These are phyloP conservation scores for Halophytophthora polymorphica DNA, from an alignment of 352 stramenopile genomes.

Conservation along the genomic window DNA sequence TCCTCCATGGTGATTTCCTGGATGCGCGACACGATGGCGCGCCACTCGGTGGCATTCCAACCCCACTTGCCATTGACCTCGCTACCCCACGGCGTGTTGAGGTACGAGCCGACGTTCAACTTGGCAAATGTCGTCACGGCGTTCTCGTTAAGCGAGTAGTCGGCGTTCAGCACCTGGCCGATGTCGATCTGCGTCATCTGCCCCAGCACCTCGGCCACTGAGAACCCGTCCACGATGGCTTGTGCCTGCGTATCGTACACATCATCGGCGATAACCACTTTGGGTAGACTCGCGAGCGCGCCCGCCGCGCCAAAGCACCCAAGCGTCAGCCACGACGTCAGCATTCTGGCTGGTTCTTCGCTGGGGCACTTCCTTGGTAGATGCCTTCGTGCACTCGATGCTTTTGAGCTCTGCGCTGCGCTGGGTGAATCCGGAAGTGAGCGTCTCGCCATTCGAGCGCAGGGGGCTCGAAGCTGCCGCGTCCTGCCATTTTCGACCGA, in stretches of 20 bases:
- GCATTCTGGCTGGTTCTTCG: constrained; percentile 19
- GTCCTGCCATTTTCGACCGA: not conserved
- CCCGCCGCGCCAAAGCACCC: constrained; percentile 25
- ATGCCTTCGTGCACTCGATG: not conserved
- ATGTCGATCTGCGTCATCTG: constrained; percentile 92
- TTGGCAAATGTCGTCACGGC: constrained; percentile 68
- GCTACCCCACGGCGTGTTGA: constrained; percentile 61
- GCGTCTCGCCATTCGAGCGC: not conserved
- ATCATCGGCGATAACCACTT: constrained; percentile 17
- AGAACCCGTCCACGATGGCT: constrained; percentile 52
- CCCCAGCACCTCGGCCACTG: constrained; percentile 57
- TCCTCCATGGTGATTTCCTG: constrained; percentile 75
- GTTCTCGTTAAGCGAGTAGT: constrained; percentile 59
- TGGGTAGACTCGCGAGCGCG: constrained; percentile 2
- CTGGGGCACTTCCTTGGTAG: no score
- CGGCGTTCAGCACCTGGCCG: constrained; percentile 54
- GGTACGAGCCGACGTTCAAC: constrained; percentile 82
- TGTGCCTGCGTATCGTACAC: constrained; percentile 37
- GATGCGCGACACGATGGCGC: constrained; percentile 68
- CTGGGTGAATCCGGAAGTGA: constrained; percentile 31
- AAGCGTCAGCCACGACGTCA: constrained; percentile 35
- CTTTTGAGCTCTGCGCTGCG: not conserved
- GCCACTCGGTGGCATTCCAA: constrained; percentile 67
- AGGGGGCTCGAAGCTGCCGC: not conserved
- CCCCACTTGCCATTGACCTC: constrained; percentile 25